Evolutionary conservation across 495 filamentous ascomycete species (phyloP), one percentile per base, ranked within the genome.

Genomic region (Penicillium canescens): DNA sequence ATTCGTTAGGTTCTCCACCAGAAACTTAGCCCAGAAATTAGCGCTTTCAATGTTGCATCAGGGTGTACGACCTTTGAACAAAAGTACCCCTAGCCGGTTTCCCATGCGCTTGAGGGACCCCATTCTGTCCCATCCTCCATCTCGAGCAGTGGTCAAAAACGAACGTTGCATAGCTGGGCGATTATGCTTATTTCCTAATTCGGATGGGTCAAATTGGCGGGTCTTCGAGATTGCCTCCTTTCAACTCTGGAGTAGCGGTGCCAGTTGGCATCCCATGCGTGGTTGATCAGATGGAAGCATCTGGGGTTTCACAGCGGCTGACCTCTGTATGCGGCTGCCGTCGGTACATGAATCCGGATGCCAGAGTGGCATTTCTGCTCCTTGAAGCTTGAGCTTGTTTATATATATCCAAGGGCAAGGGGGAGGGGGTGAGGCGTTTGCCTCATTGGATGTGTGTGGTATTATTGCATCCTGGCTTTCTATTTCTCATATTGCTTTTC

Each of bases 261-360:
- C 53, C 59, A 50, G 51, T 63, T 57, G 54, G 50, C 39, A 54
- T 55, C 59, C 56, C 62, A 69, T 67, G 64, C 58, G 54, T 56
- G 63, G 65, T 70, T 65, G 69, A 74, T 76, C 72, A 76, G 73
- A 74, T 67, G 70, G 52, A 65, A 67, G 63, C 50, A 53, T 61
- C 52, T 65, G 46, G 62, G 69, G 73, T 76, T 71, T 67, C 73
- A 76, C 73, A 73, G 69, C 69, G 71, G 73, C 73, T 76, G 73
- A 73, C 69, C 65, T 66, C 59, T 67, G 63, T 43, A 65, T 67
- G 62, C 66, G 66, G 63, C 68, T 70, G 53, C 62, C 69, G 61
- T 65, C 65, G 64, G 63, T 62, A 68, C 63, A 59, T 50, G 54
- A 56, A 63, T 69, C 63, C 54, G 46, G 64, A 69, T 71, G 70